Percentiles rank a stretch among this genome's conserved stretches.
Conservation (phyloP, 345 rosid species). For the Kandelia obovata region DNA sequence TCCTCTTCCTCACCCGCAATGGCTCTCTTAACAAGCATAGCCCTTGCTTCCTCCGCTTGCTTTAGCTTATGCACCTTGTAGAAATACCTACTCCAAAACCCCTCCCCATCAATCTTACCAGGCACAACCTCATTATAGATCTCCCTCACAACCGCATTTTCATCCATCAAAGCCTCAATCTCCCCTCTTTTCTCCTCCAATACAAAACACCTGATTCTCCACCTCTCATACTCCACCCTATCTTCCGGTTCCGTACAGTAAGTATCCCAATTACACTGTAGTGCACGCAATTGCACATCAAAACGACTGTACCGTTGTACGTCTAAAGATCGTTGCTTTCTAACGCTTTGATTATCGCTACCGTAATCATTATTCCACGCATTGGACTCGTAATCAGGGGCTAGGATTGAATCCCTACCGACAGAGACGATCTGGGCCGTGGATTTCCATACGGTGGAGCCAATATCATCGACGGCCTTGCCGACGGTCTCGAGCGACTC, state of each 20-base stretch:
- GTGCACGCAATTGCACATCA: conserved; percentile 52
- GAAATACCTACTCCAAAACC: conserved; percentile 63
- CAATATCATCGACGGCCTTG: conserved; percentile 76
- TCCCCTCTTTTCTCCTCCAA: conserved; percentile 43
- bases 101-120: conserved; percentile 39
- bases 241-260: conserved; percentile 59
- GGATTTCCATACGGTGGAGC: conserved; percentile 67
- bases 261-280: conserved; percentile 46
- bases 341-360: neutral
- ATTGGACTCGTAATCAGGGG: conserved; percentile 21
- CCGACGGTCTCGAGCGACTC: conserved; percentile 77
- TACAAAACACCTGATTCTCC: conserved; percentile 48
- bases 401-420: conserved; percentile 47
- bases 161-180: conserved; percentile 35
- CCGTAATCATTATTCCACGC: conserved; percentile 10
- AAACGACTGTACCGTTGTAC: conserved; percentile 59
- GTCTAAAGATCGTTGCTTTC: conserved; percentile 16
- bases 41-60: conserved; percentile 63
- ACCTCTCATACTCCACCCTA: conserved; percentile 39
- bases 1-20: conserved; percentile 59
- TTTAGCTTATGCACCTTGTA: conserved; percentile 50
- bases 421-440: conserved; percentile 65
- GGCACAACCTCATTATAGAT: conserved; percentile 46
- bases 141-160: conserved; percentile 33
- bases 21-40: conserved; percentile 58